Evolutionary conservation across 106 monocot species (phyloP).

Genomic region (Phalaenopsis aphrodite): DNA sequence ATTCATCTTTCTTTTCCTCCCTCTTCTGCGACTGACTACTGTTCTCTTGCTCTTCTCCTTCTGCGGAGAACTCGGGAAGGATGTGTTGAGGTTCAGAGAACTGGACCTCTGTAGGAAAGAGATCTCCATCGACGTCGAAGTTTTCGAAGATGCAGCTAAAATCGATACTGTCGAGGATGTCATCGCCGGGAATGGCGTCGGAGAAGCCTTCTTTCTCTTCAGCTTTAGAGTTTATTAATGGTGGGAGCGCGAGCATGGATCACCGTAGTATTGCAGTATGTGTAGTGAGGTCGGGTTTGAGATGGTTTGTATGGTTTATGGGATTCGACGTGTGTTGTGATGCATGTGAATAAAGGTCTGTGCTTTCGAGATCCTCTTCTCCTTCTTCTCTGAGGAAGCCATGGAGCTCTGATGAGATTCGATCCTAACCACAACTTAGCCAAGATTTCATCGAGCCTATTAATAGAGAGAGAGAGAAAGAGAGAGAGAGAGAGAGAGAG

Average conservation of each 20-base stretch:
- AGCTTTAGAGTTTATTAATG: background rate
- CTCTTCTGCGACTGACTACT: background rate
- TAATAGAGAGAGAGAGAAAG: slow-evolving; percentile 1
- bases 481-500: background rate
- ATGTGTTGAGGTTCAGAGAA: slow-evolving; percentile 1
- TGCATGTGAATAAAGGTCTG: background rate
- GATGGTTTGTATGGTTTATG: background rate
- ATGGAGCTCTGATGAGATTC: too few relatives aligned
- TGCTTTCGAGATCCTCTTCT: too few relatives aligned
- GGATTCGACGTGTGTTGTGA: background rate
- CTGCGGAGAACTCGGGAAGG: slow-evolving; percentile 10
- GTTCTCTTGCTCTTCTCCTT: background rate
- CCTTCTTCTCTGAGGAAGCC: too few relatives aligned
- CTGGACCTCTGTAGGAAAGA: slow-evolving; percentile 9
- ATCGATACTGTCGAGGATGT: slow-evolving; percentile 6
- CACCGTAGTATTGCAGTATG: background rate
- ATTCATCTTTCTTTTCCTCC: background rate
- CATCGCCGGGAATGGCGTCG: background rate
- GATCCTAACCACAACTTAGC: too few relatives aligned
- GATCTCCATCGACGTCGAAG: background rate
- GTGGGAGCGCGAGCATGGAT: slow-evolving; percentile 19
- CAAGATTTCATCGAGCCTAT: too few relatives aligned
- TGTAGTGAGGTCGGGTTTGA: background rate
- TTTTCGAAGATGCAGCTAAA: slow-evolving; percentile 3
- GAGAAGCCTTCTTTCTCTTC: background rate